These are phyloP conservation scores for Microsporum canis DNA, from an alignment of 2,329 filamentous ascomycete genomes.

Conservation along the genomic window DNA sequence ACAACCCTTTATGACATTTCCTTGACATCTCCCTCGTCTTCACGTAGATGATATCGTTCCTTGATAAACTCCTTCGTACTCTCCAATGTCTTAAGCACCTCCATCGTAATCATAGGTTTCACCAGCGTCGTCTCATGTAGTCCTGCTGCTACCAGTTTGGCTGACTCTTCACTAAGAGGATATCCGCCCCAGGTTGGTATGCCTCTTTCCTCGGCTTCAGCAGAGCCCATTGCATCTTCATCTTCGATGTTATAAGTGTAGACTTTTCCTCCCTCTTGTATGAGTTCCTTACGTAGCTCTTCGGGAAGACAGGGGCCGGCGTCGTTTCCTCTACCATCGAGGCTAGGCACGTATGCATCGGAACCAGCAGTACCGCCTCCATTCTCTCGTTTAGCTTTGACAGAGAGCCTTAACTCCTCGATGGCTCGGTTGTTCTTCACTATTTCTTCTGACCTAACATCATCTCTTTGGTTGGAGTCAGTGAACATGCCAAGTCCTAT, in stretches of 20 bases:
- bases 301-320: neutral
- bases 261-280: neutral
- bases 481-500: constrained; percentile 10
- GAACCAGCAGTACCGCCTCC: neutral
- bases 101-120: constrained; percentile 3
- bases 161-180: neutral
- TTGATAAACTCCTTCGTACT: constrained; percentile 1
- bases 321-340: neutral
- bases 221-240: neutral
- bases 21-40: neutral
- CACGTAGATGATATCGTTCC: neutral
- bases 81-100: neutral
- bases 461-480: neutral
- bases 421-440: constrained; percentile 6
- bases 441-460: constrained; percentile 1
- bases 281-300: neutral
- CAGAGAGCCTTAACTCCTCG: constrained; percentile 5
- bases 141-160: neutral
- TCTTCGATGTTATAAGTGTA: neutral
- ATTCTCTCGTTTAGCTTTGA: neutral
- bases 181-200: neutral
- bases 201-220: neutral
- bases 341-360: neutral
- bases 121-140: neutral
- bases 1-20: neutral